Evolutionary conservation across 1,284 basidiomycete species (phyloP).

Genomic region (Sporisorium graminicola): DNA sequence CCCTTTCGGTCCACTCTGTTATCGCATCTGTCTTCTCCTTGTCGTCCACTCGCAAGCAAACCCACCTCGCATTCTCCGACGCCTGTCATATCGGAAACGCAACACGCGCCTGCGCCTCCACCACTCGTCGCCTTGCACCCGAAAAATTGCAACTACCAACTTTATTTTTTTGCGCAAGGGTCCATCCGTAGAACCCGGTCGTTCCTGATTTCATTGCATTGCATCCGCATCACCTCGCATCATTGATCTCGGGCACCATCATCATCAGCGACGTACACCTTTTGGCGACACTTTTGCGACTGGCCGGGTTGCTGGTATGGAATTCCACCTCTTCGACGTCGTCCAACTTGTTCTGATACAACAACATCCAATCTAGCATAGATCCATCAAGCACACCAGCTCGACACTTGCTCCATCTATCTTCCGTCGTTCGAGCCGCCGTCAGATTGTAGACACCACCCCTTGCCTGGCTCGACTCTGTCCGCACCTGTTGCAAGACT

Average conservation of each 20-base stretch:
- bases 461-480: neutral
- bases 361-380: neutral
- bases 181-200: slow-evolving; percentile 11
- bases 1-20: slow-evolving; percentile 6
- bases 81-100: slow-evolving; percentile 34
- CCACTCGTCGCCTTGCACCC: slow-evolving; percentile 19
- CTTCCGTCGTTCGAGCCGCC: neutral
- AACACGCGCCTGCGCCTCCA: slow-evolving; percentile 37
- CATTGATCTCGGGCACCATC: neutral
- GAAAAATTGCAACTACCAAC: slow-evolving; percentile 16
- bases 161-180: slow-evolving; percentile 9
- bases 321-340: neutral
- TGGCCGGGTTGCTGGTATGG: slow-evolving; percentile 21
- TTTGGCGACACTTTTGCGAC: neutral
- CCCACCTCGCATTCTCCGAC: slow-evolving; percentile 30
- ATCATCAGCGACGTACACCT: neutral
- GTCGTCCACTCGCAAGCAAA: slow-evolving; percentile 5
- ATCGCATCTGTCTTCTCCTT: slow-evolving; percentile 15
- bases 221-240: neutral
- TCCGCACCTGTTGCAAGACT: neutral
- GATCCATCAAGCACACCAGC: neutral
- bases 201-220: slow-evolving; percentile 9
- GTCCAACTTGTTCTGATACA: neutral
- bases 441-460: neutral
- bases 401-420: slow-evolving; percentile 21